Conservation (phyloP, 148 eudicot species). For the Arctostaphylos glauca region DNA sequence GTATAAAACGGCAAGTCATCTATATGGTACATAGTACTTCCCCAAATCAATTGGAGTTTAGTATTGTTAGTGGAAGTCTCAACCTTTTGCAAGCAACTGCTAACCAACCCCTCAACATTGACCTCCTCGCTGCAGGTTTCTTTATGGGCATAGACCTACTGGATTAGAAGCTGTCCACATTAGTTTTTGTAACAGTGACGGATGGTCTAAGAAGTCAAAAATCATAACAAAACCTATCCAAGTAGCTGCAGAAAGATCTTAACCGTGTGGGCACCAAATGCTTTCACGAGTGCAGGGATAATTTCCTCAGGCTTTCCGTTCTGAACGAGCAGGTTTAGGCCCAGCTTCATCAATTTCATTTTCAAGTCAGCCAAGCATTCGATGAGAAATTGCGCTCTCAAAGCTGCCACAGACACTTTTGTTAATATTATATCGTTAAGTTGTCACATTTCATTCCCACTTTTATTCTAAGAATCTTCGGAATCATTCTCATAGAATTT, state of each 20-base stretch:
- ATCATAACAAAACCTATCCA: neutral
- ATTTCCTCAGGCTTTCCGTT: conserved; percentile 84
- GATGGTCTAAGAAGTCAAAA: neutral
- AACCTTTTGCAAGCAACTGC: conserved; percentile 34
- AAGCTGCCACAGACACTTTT: conserved; percentile 38
- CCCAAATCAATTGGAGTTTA: conserved; percentile 80
- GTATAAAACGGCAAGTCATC: conserved; percentile 76
- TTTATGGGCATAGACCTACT: conserved; percentile 83
- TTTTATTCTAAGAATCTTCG: neutral
- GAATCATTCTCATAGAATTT: neutral
- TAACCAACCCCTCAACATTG: conserved; percentile 50
- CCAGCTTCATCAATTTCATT: conserved; percentile 61
- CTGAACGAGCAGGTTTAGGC: conserved; percentile 60
- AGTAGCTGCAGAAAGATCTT: conserved; percentile 19
- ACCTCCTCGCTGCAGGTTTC: conserved; percentile 97
- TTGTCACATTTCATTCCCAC: neutral
- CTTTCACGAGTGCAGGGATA: conserved; percentile 62
- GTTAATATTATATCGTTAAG: neutral
- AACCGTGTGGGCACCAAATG: conserved; percentile 82
- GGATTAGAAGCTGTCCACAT: neutral
- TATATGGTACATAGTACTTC: conserved; percentile 74
- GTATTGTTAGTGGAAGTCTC: conserved; percentile 20
- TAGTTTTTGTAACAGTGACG: neutral
- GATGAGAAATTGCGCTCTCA: conserved; percentile 73
- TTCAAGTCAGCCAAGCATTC: conserved; percentile 83